A percentile compares a stretch with the other conserved stretches of the same genome.
These are phyloP conservation scores for Ophiostoma quercus DNA, from an alignment of 2,329 filamentous ascomycete species.

Conservation along the genomic window DNA sequence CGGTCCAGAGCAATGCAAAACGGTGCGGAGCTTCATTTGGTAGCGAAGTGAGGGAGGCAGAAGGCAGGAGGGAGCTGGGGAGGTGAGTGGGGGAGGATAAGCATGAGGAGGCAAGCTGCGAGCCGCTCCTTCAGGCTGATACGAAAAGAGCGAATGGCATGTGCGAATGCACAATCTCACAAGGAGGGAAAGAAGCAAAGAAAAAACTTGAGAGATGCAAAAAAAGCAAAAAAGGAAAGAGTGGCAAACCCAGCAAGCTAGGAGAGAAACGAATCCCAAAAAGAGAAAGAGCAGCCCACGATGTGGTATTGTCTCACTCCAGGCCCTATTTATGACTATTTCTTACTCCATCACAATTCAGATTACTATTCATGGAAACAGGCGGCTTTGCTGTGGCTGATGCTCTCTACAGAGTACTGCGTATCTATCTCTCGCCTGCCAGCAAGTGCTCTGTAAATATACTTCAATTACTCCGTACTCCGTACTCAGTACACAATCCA, in stretches of 20 bases:
- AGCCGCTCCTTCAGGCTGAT: neutral
- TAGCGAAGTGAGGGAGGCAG: neutral
- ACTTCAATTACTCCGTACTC: neutral
- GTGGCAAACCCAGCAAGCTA: neutral
- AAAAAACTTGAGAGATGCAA: neutral
- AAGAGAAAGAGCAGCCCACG: neutral
- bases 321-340: neutral
- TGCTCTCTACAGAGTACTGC: neutral
- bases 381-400: conserved; percentile 2
- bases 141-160: conserved; percentile 2
- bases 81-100: neutral
- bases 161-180: neutral
- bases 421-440: neutral
- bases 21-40: neutral
- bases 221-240: neutral
- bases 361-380: neutral
- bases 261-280: neutral
- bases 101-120: neutral
- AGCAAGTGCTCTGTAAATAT: neutral
- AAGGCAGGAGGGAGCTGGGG: neutral
- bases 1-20: neutral
- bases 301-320: conserved; percentile 12
- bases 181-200: neutral
- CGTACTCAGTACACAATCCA: neutral
- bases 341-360: neutral